Conservation (phyloP, 805 yeast species). For the Lipomyces chichibuensis region DNA sequence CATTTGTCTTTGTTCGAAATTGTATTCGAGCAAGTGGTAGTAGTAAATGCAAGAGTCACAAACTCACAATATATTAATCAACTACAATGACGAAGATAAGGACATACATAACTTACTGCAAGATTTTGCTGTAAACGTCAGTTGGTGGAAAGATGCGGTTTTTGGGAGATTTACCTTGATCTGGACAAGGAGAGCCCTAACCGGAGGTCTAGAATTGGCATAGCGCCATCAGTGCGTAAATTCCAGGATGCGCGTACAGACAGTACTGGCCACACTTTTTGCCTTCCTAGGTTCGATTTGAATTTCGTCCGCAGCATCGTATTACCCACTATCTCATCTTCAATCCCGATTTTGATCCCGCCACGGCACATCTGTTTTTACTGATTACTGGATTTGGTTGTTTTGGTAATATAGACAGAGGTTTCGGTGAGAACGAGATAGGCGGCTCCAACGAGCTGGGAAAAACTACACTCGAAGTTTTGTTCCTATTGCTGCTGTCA, state of each 20-base stretch:
- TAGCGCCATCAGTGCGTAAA: background rate
- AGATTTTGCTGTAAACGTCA: background rate
- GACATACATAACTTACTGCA: no score
- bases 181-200: background rate
- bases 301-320: background rate
- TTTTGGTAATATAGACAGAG: background rate
- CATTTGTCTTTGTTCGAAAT: no score
- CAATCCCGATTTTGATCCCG: constrained; percentile 3
- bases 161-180: background rate
- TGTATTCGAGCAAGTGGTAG: no score
- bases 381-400: background rate
- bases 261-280: background rate
- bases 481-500: constrained; percentile 10
- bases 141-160: background rate
- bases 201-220: background rate
- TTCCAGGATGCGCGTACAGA: background rate
- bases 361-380: background rate
- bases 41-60: no score
- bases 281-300: background rate
- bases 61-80: no score
- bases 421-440: background rate
- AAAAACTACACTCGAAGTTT: constrained; percentile 3
- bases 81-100: no score
- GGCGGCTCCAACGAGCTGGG: constrained; percentile 14
- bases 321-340: constrained; percentile 1